Evolutionary conservation across 169 alveolate species (phyloP), one percentile per base, ranked within the genome.

Genomic region (Cryptosporidium ubiquitum): DNA sequence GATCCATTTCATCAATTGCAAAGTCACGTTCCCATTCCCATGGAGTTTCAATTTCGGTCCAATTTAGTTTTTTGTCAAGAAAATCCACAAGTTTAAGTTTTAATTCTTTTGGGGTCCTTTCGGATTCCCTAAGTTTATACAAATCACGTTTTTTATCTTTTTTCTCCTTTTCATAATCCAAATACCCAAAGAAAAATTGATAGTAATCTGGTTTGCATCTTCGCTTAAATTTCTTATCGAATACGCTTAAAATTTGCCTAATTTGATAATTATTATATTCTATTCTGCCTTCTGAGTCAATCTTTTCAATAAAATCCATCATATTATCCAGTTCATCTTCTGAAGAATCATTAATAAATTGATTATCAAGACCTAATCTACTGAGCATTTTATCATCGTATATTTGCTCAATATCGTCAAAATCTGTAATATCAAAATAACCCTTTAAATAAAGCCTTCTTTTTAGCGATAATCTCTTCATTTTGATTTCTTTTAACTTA

Each of bases 21-120:
- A 79, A 79, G 20, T 79, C 89, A 26, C 39, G 89, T 26, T 79
- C 89, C 89, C 89, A 79, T 58, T 79, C 75, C 89, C 89, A 79
- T 33, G 89, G 89, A 9, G 64, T 79, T 44, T 79, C 79, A 3
- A 79, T 64, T 26, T 79, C 89, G 3, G 79, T 61, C 73, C 73
- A 79, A 66, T 42, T 20, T 64, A 79, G 61, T 55, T 79, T 79
- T 40, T 79, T 64, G 40, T 79, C 89, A 20, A 79, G 66, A 44
- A 61, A 79, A 23, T 79, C 75, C 1, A 79, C 74, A 26, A 79
- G 75, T 35, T 79, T 79, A 18, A 64, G 52, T 58, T 64, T 79
- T 26, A 79, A 64, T 79, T 79, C 75, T 44, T 60, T 79, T 5
- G 89, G 52, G 20, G 39, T 29, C 61, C 68, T 58, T 42, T 79